A percentile compares a stretch with the other conserved stretches of the same genome.
These are phyloP conservation scores for Zasmidium citrigriseum DNA, from an alignment of 2,329 filamentous ascomycete species.

Conservation along the genomic window DNA sequence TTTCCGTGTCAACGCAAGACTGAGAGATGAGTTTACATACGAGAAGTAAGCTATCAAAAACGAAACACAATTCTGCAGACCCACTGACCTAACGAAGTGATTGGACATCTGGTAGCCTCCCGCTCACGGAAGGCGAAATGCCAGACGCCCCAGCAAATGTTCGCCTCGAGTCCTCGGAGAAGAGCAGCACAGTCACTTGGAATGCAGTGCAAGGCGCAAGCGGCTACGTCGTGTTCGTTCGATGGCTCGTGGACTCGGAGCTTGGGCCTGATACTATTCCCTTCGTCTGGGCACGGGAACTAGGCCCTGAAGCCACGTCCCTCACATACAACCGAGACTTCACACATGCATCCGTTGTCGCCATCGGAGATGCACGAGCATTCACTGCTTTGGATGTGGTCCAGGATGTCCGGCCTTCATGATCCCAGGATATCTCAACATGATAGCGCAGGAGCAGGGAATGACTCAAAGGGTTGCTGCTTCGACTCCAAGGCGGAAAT, in stretches of 20 bases:
- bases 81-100: background rate
- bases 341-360: no score
- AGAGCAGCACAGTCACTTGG: slow-evolving; percentile 3
- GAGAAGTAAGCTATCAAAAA: background rate
- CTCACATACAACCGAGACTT: no score
- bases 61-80: background rate
- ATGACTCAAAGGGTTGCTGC: no score
- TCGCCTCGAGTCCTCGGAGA: background rate
- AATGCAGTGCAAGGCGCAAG: slow-evolving; percentile 2
- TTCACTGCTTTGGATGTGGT: no score
- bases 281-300: no score
- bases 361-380: no score
- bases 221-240: slow-evolving; percentile 4
- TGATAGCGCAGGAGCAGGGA: no score
- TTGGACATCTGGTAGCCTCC: slow-evolving; percentile 2
- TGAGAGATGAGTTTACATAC: slow-evolving; percentile 3
- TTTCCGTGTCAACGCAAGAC: background rate
- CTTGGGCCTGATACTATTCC: background rate
- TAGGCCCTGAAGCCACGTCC: no score
- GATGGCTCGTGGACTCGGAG: slow-evolving; percentile 2
- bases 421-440: no score
- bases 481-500: no score
- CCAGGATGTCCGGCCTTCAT: no score
- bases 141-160: background rate
- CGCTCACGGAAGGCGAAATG: background rate